These are phyloP conservation scores for Coemansia sp. DNA, from an alignment of 192 early-diverging fungal species.

Conservation along the genomic window DNA sequence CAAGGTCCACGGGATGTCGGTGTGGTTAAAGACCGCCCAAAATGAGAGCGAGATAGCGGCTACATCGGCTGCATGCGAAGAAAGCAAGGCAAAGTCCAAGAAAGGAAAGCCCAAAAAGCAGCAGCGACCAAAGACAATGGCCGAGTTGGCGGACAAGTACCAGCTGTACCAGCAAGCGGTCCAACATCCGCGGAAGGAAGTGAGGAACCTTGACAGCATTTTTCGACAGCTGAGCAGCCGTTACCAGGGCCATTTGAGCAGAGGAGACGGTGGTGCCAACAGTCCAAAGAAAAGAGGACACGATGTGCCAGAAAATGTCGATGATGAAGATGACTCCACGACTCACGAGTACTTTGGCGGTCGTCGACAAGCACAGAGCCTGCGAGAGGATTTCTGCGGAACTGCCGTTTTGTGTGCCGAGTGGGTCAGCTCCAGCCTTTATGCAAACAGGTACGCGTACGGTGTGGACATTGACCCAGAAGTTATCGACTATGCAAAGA, in stretches of 20 bases:
- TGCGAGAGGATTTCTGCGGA: slow-evolving; percentile 59
- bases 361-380: slow-evolving; percentile 21
- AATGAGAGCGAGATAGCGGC: not conserved
- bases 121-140: slow-evolving; percentile 30
- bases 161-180: slow-evolving; percentile 47
- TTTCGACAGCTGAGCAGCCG: slow-evolving; percentile 19
- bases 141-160: slow-evolving; percentile 46
- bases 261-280: not conserved
- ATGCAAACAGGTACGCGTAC: slow-evolving; percentile 21
- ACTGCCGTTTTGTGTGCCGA: slow-evolving; percentile 54
- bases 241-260: not conserved
- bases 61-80: not conserved
- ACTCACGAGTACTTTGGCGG: not conserved
- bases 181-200: slow-evolving; percentile 49
- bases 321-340: not conserved
- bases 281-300: not conserved
- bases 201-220: slow-evolving; percentile 34
- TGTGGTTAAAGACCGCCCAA: slow-evolving; percentile 3
- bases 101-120: slow-evolving; percentile 1
- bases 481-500: slow-evolving; percentile 43
- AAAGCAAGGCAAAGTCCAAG: not conserved
- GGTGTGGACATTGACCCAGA: slow-evolving; percentile 54
- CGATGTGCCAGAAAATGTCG: not conserved
- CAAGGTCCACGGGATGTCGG: not conserved
- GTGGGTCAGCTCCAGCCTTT: slow-evolving; percentile 25